These are phyloP conservation scores for Lachnum nothofagi DNA, from an alignment of 2,329 filamentous ascomycete genomes.

Conservation along the genomic window DNA sequence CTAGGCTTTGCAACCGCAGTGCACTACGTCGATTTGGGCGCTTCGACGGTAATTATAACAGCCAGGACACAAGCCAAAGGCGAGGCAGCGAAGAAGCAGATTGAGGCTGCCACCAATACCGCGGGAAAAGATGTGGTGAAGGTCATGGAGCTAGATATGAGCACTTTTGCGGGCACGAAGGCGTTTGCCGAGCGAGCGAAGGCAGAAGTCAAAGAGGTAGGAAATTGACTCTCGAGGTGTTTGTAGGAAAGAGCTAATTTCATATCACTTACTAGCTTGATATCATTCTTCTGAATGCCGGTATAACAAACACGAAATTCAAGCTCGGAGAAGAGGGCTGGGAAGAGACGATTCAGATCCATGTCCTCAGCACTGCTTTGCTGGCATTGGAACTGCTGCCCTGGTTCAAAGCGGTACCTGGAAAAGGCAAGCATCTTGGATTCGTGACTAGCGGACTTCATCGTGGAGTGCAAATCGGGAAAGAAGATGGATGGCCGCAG, in stretches of 20 bases:
- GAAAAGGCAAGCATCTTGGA: constrained; percentile 22
- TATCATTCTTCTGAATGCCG: constrained; percentile 31
- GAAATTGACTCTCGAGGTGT: too few relatives aligned
- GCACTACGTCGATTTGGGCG: constrained; percentile 38
- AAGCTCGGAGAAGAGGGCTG: constrained; percentile 37
- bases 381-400: constrained; percentile 49
- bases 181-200: constrained; percentile 23
- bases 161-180: constrained; percentile 21
- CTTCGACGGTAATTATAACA: constrained; percentile 38
- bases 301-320: constrained; percentile 19
- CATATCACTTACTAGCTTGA: constrained; percentile 15
- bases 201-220: constrained; percentile 16
- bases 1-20: constrained; percentile 39
- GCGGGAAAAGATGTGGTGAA: constrained; percentile 20
- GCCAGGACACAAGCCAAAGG: constrained; percentile 35
- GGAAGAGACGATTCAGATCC: constrained; percentile 52
- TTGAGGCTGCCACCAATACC: constrained; percentile 30
- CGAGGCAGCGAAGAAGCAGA: constrained; percentile 34
- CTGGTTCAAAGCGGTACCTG: constrained; percentile 37
- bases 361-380: constrained; percentile 51
- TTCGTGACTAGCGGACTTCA: constrained; percentile 25
- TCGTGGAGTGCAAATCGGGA: constrained; percentile 9
- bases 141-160: constrained; percentile 26
- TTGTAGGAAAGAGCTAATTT: too few relatives aligned
- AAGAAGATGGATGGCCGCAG: constrained; percentile 15